These are phyloP conservation scores for Evernia prunastri DNA, from an alignment of 495 filamentous ascomycete genomes.

Conservation along the genomic window DNA sequence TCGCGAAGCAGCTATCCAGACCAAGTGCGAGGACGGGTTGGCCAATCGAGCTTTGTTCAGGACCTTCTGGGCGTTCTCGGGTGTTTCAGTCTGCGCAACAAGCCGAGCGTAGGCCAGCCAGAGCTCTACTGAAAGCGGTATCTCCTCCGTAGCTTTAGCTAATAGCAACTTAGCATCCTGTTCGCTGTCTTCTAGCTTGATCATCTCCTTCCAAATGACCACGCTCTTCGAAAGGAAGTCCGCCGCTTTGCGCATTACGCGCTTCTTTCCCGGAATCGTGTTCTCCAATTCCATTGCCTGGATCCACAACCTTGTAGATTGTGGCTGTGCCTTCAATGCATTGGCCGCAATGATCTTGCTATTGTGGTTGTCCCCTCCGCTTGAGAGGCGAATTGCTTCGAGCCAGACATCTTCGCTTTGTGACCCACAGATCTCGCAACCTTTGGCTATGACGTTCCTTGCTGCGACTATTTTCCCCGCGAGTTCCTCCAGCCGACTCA, in stretches of 20 bases:
- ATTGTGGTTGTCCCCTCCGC: slow-evolving; percentile 67
- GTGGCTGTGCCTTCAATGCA: slow-evolving; percentile 82
- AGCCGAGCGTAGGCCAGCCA: slow-evolving; percentile 91
- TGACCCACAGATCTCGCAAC: slow-evolving; percentile 74
- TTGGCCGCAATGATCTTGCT: slow-evolving; percentile 94
- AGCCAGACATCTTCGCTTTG: slow-evolving; percentile 94
- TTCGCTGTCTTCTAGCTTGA: slow-evolving; percentile 86
- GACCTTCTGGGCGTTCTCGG: slow-evolving; percentile 86
- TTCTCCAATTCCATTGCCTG: slow-evolving; percentile 91
- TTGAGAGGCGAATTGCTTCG: slow-evolving; percentile 77
- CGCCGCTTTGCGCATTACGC: slow-evolving; percentile 80
- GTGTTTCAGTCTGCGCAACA: slow-evolving; percentile 49
- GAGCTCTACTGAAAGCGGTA: slow-evolving; percentile 85
- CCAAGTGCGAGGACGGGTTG: slow-evolving; percentile 80
- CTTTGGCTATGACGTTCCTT: slow-evolving; percentile 73
- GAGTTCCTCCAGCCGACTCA: slow-evolving; percentile 84
- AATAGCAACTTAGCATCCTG: slow-evolving; percentile 80
- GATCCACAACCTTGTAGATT: slow-evolving; percentile 85
- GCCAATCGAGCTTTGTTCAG: slow-evolving; percentile 93
- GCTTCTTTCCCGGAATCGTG: slow-evolving; percentile 72
- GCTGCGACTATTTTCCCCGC: slow-evolving; percentile 87
- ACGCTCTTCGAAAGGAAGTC: slow-evolving; percentile 88
- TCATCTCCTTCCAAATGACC: slow-evolving; percentile 92
- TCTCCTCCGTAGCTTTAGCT: slow-evolving; percentile 88
- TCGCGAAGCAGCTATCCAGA: slow-evolving; percentile 92